Evolutionary conservation across 2,329 filamentous ascomycete genomes (phyloP), one percentile per base, ranked within the genome.

Genomic region (Didymella pomorum): DNA sequence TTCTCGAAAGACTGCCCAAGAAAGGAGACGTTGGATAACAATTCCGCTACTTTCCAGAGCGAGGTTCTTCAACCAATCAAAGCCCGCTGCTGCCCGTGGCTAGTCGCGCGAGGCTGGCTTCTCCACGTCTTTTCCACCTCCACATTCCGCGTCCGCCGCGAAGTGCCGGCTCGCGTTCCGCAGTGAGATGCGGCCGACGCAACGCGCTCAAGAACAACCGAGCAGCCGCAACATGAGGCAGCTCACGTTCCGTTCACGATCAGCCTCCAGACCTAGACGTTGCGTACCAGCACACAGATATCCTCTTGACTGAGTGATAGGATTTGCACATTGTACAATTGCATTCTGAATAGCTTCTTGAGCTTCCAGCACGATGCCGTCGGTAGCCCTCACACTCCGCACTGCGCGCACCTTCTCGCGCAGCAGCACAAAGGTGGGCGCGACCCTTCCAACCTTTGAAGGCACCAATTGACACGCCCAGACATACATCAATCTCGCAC

Each of bases 401-500:
- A 73, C 70, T 53, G 71, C 74, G 57, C 71, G 71, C 50, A 67
- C 69, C 45, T 70, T 76, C 61, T 75, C 74, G 46, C 67, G 70
- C 35, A 73, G 64, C 56, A 70, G 68, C 39, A 72, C 73, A 57
- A 75, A 75, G 58, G 72, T 71, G 64, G 20, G 28, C 21, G 33
- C 18, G 21, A 23, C 26, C 4, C n/a, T 2, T 12, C 4, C 28
- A 50, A 21, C 39, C 10, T 4, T 21, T 16, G 11, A 11, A 16
- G 26, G 9, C 31, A 16, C 16, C 35, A 43, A 62, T 52, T 63
- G 35, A 67, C 55, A 14, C 11, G 2, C 1, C 0, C 23, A 77
- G 73, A 75, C 72, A 41, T 74, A 75, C 47, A 52, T 75, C 21
- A 74, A 72, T 45, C 62, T 76, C 48, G 69, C 73, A 39, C 75